Percentiles rank a stretch among this genome's conserved stretches.
Evolutionary conservation across 176 grass and related monocot genomes (phyloP).

Genomic region (Zoysia japonica): DNA sequence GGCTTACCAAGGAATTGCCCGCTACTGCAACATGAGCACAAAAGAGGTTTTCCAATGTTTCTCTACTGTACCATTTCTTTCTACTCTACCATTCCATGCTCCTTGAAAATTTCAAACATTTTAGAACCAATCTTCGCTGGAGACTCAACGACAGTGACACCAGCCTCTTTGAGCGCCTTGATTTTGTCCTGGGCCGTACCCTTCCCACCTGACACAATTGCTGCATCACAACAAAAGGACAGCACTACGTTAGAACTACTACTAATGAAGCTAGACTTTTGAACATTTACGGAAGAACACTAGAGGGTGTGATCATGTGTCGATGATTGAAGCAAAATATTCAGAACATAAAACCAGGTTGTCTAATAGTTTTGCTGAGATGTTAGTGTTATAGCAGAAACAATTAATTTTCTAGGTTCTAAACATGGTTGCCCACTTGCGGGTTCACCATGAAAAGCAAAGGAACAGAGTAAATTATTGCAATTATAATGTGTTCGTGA

Average conservation of each 20-base stretch:
- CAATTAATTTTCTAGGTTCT: neutral
- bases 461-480: neutral
- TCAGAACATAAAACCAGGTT: conserved; percentile 24
- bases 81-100: conserved; percentile 85
- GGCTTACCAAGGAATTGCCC: conserved; percentile 46
- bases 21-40: conserved; percentile 42
- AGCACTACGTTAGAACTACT: conserved; percentile 24
- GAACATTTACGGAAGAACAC: neutral
- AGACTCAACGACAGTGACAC: conserved; percentile 89
- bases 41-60: conserved; percentile 39
- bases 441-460: neutral
- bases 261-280: neutral
- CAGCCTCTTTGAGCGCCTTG: conserved; percentile 82
- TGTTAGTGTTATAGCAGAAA: conserved; percentile 1
- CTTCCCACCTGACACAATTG: conserved; percentile 94
- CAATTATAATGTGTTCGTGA: neutral
- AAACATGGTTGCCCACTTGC: neutral
- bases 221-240: conserved; percentile 44
- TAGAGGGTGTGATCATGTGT: neutral
- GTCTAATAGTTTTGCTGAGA: neutral
- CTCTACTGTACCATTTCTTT: conserved; percentile 49
- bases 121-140: conserved; percentile 87
- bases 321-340: neutral
- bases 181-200: conserved; percentile 96
- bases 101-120: conserved; percentile 88